phyloP scores from a whole-genome alignment of 2,329 filamentous ascomycete species.

The Alternaria consortialis region DNA sequence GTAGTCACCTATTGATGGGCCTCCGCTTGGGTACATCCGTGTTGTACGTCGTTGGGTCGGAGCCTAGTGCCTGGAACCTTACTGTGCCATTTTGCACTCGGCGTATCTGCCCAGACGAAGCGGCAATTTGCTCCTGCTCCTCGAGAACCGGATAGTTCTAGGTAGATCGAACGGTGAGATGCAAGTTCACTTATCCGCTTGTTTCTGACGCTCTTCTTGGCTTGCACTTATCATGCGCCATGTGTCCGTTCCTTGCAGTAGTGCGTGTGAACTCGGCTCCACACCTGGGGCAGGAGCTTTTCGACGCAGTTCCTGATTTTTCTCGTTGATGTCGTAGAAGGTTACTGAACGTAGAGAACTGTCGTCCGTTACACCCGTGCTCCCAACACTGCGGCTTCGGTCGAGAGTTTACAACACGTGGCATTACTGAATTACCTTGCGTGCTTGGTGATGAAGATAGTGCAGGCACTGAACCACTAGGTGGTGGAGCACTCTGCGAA shows the following conservation, averaged over 20 bases:
- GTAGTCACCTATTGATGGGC: not conserved
- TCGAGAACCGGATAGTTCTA: not conserved
- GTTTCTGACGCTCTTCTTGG: constrained; percentile 63
- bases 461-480: constrained; percentile 29
- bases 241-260: constrained; percentile 85
- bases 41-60: not conserved
- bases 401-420: constrained; percentile 74
- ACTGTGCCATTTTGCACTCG: not conserved
- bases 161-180: not conserved
- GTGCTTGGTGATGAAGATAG: constrained; percentile 40
- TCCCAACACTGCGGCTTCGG: constrained; percentile 98
- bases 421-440: constrained; percentile 41
- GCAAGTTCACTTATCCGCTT: constrained; percentile 26
- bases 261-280: constrained; percentile 94
- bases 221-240: constrained; percentile 91
- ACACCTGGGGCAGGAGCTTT: constrained; percentile 89
- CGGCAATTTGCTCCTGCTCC: not conserved
- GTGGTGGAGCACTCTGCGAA: constrained; percentile 32
- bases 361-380: constrained; percentile 92
- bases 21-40: not conserved
- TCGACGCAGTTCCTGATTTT: constrained; percentile 89
- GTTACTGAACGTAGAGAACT: constrained; percentile 97
- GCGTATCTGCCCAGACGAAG: not conserved
- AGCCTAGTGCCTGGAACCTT: not conserved
- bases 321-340: constrained; percentile 90